These are phyloP conservation scores for Albatrellus sp. DNA, from an alignment of 1,284 basidiomycete species.

Conservation along the genomic window DNA sequence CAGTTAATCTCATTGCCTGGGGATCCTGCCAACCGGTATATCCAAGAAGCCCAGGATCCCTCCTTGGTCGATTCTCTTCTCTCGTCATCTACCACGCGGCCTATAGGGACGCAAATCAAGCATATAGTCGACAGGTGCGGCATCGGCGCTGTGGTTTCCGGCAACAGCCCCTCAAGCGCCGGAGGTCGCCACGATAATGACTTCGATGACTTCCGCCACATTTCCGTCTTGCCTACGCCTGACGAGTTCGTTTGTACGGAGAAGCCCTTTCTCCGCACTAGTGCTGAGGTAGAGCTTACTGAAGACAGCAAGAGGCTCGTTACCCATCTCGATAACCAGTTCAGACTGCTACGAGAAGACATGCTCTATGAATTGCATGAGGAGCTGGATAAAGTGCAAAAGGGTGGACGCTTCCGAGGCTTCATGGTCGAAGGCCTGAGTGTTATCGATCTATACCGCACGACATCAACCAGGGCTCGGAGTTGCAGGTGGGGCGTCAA, in stretches of 20 bases:
- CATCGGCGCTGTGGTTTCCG: slow-evolving; percentile 7
- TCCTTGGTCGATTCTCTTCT: slow-evolving; percentile 22
- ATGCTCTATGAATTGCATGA: slow-evolving; percentile 53
- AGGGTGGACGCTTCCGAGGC: slow-evolving; percentile 32
- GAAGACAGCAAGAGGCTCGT: slow-evolving; percentile 22
- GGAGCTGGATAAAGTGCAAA: slow-evolving; percentile 32
- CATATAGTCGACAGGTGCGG: slow-evolving; percentile 23
- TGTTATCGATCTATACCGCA: slow-evolving; percentile 24
- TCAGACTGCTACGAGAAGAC: slow-evolving; percentile 51
- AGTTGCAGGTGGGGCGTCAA: slow-evolving; percentile 31
- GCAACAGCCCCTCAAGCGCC: slow-evolving; percentile 19
- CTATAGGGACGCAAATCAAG: slow-evolving; percentile 29
- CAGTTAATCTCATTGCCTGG: slow-evolving; percentile 32
- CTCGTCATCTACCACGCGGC: slow-evolving; percentile 22
- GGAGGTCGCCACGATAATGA: slow-evolving; percentile 62
- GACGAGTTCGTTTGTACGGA: slow-evolving; percentile 36
- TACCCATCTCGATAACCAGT: slow-evolving; percentile 50
- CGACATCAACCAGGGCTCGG: slow-evolving; percentile 19
- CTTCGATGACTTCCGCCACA: slow-evolving; percentile 39
- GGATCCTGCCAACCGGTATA: slow-evolving; percentile 23
- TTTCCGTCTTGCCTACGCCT: slow-evolving; percentile 46
- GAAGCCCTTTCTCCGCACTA: slow-evolving; percentile 33
- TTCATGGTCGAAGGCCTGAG: slow-evolving; percentile 27
- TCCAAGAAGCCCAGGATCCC: slow-evolving; percentile 22
- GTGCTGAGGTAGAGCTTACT: slow-evolving; percentile 25